A percentile compares a stretch with the other conserved stretches of the same genome.
phyloP scores from a whole-genome alignment of 306 rosid species.

The Quercus wislizeni region DNA sequence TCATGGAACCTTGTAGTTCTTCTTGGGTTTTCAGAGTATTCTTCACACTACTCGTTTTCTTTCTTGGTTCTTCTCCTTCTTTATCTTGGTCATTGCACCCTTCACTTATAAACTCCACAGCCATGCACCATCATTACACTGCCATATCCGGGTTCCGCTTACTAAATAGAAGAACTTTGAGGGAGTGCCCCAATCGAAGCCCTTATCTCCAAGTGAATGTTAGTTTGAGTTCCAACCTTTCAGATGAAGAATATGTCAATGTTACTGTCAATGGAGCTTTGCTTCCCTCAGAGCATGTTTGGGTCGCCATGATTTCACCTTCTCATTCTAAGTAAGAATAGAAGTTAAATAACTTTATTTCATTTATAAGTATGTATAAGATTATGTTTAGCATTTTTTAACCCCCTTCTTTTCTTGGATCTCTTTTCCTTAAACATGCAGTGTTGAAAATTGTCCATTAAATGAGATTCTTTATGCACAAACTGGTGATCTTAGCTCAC shows the following conservation, averaged over 20 bases:
- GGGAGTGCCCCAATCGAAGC: constrained; percentile 28
- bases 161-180: constrained; percentile 49
- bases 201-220: constrained; percentile 35
- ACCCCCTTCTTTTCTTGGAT: neutral
- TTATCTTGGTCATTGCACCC: constrained; percentile 24
- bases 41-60: neutral
- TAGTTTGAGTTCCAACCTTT: constrained; percentile 27
- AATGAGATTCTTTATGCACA: constrained; percentile 36
- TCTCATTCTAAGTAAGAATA: constrained; percentile 54
- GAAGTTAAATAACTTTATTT: too few species aligned
- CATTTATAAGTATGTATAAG: too few species aligned
- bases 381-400: neutral
- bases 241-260: constrained; percentile 48
- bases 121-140: constrained; percentile 51
- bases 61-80: constrained; percentile 5
- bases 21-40: constrained; percentile 6
- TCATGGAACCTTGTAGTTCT: constrained; percentile 1
- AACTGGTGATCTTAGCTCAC: constrained; percentile 73
- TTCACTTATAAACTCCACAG: constrained; percentile 27
- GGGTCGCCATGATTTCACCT: constrained; percentile 94
- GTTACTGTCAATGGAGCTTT: constrained; percentile 59
- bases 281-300: constrained; percentile 38
- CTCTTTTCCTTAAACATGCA: constrained; percentile 17
- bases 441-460: constrained; percentile 39
- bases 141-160: constrained; percentile 64